Evolutionary conservation across 768 basidiomycete species (phyloP).

Genomic region (Hirschioporus abietinus): DNA sequence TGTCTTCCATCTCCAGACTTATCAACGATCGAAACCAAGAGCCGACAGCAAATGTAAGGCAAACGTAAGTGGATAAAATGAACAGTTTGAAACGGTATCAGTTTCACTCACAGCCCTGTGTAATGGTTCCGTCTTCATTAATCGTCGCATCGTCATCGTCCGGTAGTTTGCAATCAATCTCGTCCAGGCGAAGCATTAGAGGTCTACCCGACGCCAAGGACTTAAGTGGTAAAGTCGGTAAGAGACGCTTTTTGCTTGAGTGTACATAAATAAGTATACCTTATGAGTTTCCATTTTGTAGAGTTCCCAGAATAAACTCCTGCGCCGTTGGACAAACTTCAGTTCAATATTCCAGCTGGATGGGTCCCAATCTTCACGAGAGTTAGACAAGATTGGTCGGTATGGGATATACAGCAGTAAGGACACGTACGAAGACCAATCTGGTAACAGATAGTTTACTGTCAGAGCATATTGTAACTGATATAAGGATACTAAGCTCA

Average conservation of each 20-base stretch:
- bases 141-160: constrained; percentile 44
- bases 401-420: too few relatives aligned
- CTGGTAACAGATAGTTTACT: constrained; percentile 24
- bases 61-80: too few relatives aligned
- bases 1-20: constrained; percentile 57
- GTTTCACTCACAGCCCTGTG: constrained; percentile 42
- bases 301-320: constrained; percentile 67
- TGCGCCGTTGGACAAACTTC: constrained; percentile 55
- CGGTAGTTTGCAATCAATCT: constrained; percentile 58
- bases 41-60: background rate
- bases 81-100: background rate
- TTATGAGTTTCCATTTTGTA: constrained; percentile 47
- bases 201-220: constrained; percentile 56
- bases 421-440: constrained; percentile 58
- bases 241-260: background rate
- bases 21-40: background rate
- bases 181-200: constrained; percentile 51
- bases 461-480: constrained; percentile 1
- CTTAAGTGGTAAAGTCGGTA: constrained; percentile 24
- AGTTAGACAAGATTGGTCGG: constrained; percentile 41
- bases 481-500: constrained; percentile 29
- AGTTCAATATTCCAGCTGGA: constrained; percentile 61
- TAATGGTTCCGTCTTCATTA: constrained; percentile 43
- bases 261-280: constrained; percentile 19
- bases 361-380: constrained; percentile 58